phyloP scores from a whole-genome alignment of 2,329 filamentous ascomycete species.

The Microcyclospora tardicrescens region DNA sequence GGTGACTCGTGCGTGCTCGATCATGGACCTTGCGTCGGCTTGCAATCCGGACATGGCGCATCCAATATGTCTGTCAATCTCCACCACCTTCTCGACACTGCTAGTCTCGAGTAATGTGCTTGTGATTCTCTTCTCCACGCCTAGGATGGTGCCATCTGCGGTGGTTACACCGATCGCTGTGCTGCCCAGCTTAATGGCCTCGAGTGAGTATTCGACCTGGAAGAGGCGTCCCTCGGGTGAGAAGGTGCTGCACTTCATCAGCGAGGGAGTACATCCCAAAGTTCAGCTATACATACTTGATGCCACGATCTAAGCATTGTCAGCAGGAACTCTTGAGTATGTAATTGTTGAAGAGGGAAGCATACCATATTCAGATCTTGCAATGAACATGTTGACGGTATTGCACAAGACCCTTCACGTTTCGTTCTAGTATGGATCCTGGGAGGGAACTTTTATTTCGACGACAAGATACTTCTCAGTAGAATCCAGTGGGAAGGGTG shows the following conservation, averaged over 20 bases:
- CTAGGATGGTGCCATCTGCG: conserved; percentile 85
- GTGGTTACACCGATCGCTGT: conserved; percentile 96
- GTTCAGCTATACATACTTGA: conserved; percentile 53
- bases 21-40: conserved; percentile 92
- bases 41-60: conserved; percentile 98
- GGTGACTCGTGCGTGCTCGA: conserved; percentile 93
- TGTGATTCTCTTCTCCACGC: conserved; percentile 97
- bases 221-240: conserved; percentile 98
- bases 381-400: conserved; percentile 84
- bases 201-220: conserved; percentile 99
- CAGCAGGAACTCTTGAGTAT: conserved; percentile 8
- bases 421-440: too few species aligned
- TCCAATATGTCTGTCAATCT: conserved; percentile 97
- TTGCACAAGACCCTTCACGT: neutral
- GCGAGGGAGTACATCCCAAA: conserved; percentile 95
- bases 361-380: conserved; percentile 98
- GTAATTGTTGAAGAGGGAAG: conserved; percentile 18
- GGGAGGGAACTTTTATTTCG: too few species aligned
- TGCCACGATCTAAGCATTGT: conserved; percentile 67
- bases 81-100: conserved; percentile 98
- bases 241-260: conserved; percentile 65
- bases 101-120: conserved; percentile 94
- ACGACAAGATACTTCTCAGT: too few species aligned
- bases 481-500: too few species aligned
- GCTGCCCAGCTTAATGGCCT: conserved; percentile 98